Evolutionary conservation across 108 stramenopile genomes (phyloP), one percentile per base, ranked within the genome.

Genomic region (Discostella pseudostelligera): DNA sequence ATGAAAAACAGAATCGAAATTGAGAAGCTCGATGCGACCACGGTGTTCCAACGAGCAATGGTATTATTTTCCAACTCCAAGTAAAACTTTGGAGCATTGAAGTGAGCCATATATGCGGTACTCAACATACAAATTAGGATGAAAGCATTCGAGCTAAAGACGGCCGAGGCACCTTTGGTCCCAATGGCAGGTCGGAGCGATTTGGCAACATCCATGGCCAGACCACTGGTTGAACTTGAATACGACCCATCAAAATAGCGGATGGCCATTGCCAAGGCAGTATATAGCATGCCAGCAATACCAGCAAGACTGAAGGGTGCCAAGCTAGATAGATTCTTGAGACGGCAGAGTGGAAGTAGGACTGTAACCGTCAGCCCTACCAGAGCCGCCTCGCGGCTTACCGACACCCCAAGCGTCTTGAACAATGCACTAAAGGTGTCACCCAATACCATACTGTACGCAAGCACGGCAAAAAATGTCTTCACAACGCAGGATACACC

Each of bases 71-170:
- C 82, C 19, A 99, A 81, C 66, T 99, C 97, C 11, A 80, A 45
- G 59, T 93, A 99, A 54, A 89, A 90, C 59, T 62, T 69, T 24
- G 76, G 72, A 10, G 98, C 98, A 72, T 97, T 99, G 84, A 93
- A 94, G 69, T 97, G 97, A 7, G 96, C 96, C 85, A 96, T 94
- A 83, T 90, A 99, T 13, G 97, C 94, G 11, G 96, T 97, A 65
- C 85, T 85, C 28, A 99, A 66, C 98, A 99, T 99, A 54, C 96
- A 97, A n/a, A 99, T 80, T 4, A 97, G 74, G 50, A 96, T 90
- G 25, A 94, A 81, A 8, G 93, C 80, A 37, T 84, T 82, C 16
- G 85, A 74, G 10, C 84, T 79, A 54, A 91, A 88, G 39, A 94
- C 83, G 14, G 65, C 82, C 24, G 83, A 67, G 9, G 84, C 84